Evolutionary conservation across 2,329 filamentous ascomycete species (phyloP).

Genomic region (Exserohilum rostratum): DNA sequence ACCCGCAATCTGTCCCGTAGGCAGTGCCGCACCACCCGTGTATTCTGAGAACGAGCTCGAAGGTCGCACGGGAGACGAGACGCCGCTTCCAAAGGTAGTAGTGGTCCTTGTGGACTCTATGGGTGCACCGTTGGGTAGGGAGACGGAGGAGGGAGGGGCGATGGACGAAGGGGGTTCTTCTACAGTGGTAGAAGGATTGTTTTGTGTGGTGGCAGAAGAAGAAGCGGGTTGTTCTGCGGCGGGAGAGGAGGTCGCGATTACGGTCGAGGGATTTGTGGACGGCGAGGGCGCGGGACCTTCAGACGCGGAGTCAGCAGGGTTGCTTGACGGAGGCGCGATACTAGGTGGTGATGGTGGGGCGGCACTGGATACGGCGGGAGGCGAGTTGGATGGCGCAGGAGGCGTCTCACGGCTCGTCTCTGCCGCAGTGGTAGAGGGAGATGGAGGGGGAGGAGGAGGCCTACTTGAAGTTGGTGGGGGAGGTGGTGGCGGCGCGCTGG

Average conservation of each 20-base stretch:
- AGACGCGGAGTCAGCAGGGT: constrained; percentile 30
- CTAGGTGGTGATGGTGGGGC: constrained; percentile 2
- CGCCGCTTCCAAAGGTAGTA: constrained; percentile 7
- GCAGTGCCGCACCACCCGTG: constrained; percentile 25
- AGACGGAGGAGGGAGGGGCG: background rate
- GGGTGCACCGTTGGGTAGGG: constrained; percentile 16
- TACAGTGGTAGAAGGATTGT: too few species aligned
- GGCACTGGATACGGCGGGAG: constrained; percentile 8
- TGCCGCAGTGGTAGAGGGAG: constrained; percentile 17
- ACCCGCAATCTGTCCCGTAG: constrained; percentile 23
- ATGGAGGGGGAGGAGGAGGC: constrained; percentile 12
- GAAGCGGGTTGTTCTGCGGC: background rate
- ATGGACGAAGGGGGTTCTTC: background rate
- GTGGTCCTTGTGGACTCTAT: constrained; percentile 14
- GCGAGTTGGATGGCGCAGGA: constrained; percentile 14
- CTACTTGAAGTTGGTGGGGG: constrained; percentile 14
- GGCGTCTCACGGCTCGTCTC: constrained; percentile 12
- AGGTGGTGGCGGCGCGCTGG: constrained; percentile 10
- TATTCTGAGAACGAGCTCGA: constrained; percentile 15
- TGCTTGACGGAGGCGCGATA: constrained; percentile 26
- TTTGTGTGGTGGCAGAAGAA: too few species aligned
- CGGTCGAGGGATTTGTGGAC: background rate
- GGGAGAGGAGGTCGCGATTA: background rate
- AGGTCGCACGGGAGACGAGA: constrained; percentile 9
- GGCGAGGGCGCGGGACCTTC: constrained; percentile 20